Evolutionary conservation across 345 rosid species (phyloP).

Genomic region (Viola odorata): DNA sequence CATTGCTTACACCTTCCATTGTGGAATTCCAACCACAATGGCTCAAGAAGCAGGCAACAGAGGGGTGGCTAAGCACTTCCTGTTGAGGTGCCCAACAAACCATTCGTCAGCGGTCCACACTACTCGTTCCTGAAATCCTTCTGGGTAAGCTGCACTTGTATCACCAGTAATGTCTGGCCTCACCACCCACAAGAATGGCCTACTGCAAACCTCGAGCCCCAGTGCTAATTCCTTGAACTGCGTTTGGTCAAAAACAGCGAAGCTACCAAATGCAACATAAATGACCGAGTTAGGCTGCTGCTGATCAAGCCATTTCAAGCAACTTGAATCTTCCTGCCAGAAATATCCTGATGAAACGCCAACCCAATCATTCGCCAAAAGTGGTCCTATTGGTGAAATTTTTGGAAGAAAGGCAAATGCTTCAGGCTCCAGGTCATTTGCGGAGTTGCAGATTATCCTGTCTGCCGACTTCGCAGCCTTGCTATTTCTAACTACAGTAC

Average conservation of each 20-base stretch:
- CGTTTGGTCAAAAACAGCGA: background rate
- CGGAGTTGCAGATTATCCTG: conserved; percentile 33
- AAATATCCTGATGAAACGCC: background rate
- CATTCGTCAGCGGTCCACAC: background rate
- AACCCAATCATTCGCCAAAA: background rate
- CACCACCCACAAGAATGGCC: conserved; percentile 2
- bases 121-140: background rate
- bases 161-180: background rate
- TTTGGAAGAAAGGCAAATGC: conserved; percentile 11
- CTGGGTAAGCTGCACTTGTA: background rate
- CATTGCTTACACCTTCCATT: background rate
- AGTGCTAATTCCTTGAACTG: background rate
- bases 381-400: conserved; percentile 16
- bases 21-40: conserved; percentile 6
- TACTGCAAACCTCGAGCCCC: background rate
- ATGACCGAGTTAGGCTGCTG: conserved; percentile 9
- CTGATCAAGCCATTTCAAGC: conserved; percentile 17
- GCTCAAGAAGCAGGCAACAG: conserved; percentile 1
- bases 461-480: conserved; percentile 18
- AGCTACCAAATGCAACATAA: conserved; percentile 13
- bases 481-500: conserved; percentile 5
- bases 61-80: background rate
- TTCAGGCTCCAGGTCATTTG: conserved; percentile 16
- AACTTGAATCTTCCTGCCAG: conserved; percentile 5
- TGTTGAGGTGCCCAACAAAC: conserved; percentile 3